Base-by-base conservation (phyloP, 306 rosid genomes). In the Argentina anserina region DNA sequence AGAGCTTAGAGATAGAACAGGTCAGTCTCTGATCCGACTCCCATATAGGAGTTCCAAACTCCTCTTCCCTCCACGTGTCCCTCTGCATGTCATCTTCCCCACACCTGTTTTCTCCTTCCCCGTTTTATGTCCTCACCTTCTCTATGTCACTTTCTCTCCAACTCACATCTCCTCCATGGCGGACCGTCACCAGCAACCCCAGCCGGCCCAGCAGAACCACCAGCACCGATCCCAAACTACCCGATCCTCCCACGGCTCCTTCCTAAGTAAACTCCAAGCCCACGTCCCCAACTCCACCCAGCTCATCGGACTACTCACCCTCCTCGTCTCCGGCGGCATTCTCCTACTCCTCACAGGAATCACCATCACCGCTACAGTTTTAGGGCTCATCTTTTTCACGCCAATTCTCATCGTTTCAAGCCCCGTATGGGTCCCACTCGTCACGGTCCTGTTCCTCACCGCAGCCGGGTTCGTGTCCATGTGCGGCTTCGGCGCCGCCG, bases 361-460 rank as follows among this genome's bases (percentile, higher is more conserved):
- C 18, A 82, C 92, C 29, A 61, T 80, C 67, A 60, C 89, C 0
- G 90, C 70, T 4, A 72, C 83, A 6, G 63, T 68, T 39, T 3
- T 89, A 7, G 80, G 76, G 6, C 40, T 91, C 36, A 49, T 89
- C 66, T 47, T 89, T 40, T 63, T 85, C 74, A 50, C 88, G 2
- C 97, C 97, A 0, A 26, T 94, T 26, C 74, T 94, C 67, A 58
- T 94, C 34, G 0, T 91, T 0, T 83, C 92, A 0, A 86, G 86
- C 76, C 98, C 98, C 2, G 56, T 94, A 37, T 94, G 98, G 98
- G 74, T 88, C 40, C 97, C 98, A 0, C 41, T 84, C 0, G 83
- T 69, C 5, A 62, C 80, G 10, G 0, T 84, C 8, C 41, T 86
- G 62, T 77, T 86, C 67, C 21, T 87, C 39, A 1, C 34, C 23